Conservation (phyloP, 306 rosid genomes). For the Lagenaria siceraria region DNA sequence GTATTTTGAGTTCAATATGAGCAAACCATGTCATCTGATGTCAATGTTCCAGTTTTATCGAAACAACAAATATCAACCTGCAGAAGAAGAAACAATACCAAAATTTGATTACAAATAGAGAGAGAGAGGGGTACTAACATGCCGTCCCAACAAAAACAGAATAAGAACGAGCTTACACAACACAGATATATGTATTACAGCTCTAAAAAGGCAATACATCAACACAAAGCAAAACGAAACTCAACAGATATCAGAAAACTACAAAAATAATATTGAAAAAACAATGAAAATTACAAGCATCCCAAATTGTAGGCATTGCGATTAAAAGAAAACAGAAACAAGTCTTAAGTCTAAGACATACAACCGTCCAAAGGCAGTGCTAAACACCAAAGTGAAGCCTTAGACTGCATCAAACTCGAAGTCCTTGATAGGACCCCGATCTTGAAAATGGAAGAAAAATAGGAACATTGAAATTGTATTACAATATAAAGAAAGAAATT, state of each 20-base stretch:
- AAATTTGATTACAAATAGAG: not conserved
- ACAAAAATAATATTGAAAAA: not conserved
- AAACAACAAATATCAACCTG: constrained; percentile 99
- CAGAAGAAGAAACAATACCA: constrained; percentile 14
- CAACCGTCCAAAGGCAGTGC: not conserved
- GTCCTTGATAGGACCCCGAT: not conserved
- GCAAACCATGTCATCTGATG: constrained; percentile 97
- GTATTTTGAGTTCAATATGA: constrained; percentile 1
- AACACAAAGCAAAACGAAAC: not conserved
- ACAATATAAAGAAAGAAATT: not conserved
- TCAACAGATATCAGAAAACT: not conserved
- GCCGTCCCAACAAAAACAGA: not conserved
- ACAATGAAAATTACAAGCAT: not conserved
- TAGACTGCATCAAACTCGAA: not conserved
- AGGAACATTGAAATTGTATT: not conserved
- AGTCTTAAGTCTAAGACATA: not conserved
- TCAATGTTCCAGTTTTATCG: constrained; percentile 98
- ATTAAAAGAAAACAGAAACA: not conserved
- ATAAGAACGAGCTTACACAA: not conserved
- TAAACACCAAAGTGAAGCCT: not conserved
- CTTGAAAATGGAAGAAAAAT: not conserved
- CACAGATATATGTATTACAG: not conserved
- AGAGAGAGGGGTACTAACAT: not conserved
- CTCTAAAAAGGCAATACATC: not conserved
- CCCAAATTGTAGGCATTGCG: not conserved